Conservation (phyloP, 768 basidiomycete species). For the Lentinus brumalis region DNA sequence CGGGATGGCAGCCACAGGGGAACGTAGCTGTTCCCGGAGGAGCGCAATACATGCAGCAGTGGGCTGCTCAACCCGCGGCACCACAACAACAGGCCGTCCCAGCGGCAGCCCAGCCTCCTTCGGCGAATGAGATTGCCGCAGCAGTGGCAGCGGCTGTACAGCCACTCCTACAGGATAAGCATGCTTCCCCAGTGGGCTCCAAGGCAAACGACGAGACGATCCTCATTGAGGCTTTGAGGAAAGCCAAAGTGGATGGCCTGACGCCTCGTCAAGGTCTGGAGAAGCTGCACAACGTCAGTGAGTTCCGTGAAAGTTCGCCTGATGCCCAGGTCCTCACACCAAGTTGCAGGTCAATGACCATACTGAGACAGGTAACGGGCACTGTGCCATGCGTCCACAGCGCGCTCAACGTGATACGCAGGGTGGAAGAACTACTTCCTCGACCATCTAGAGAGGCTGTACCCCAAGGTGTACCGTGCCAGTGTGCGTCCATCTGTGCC, state of each 20-base stretch:
- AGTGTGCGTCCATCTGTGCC: not conserved
- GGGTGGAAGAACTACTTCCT: constrained; percentile 1
- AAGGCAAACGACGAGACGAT: not conserved
- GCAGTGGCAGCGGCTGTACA: no score
- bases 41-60: no score
- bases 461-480: not conserved
- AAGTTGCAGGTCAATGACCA: not conserved
- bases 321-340: not conserved
- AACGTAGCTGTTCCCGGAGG: no score
- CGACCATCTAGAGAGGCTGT: not conserved
- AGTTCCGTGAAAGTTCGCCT: not conserved
- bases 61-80: no score
- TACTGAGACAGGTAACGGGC: not conserved
- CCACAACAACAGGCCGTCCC: no score
- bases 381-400: not conserved
- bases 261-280: not conserved
- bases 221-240: not conserved
- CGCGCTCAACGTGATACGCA: not conserved
- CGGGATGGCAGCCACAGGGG: no score
- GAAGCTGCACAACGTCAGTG: not conserved
- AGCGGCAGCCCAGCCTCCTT: no score
- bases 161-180: no score
- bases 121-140: no score
- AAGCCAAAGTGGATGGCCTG: no score
- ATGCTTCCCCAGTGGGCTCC: no score